These are phyloP conservation scores for Stereum hirsutum DNA, from an alignment of 1,284 basidiomycete species.

Conservation along the genomic window DNA sequence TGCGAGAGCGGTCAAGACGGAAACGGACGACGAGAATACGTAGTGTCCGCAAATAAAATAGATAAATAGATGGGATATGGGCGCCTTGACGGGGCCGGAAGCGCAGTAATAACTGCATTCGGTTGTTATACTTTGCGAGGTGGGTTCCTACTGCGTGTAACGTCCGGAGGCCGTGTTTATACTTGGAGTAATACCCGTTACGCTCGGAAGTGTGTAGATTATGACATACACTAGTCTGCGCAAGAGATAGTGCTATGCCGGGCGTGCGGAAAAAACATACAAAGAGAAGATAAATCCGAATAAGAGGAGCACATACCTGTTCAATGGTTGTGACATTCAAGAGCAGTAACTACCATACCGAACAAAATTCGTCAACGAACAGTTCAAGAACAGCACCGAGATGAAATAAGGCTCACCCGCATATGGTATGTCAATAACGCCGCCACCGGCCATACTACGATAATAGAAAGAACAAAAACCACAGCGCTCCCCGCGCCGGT, in stretches of 20 bases:
- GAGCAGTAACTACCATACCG: slow-evolving; percentile 68
- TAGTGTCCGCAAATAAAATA: no score
- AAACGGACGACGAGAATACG: no score
- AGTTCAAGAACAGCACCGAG: background rate
- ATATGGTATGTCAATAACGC: slow-evolving; percentile 80
- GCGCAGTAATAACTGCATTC: no score
- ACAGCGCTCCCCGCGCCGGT: slow-evolving; percentile 70
- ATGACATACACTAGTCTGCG: slow-evolving; percentile 1
- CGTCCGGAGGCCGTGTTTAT: no score
- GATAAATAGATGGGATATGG: no score
- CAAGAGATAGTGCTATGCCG: slow-evolving; percentile 6
- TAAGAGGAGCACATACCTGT: slow-evolving; percentile 47
- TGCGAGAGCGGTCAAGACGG: no score
- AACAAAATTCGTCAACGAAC: slow-evolving; percentile 3
- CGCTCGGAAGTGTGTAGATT: no score
- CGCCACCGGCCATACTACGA: slow-evolving; percentile 73
- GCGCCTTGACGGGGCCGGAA: no score
- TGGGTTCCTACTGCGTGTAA: no score
- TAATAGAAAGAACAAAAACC: slow-evolving; percentile 59
- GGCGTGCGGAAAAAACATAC: slow-evolving; percentile 5
- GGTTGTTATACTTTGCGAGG: no score
- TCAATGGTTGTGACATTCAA: slow-evolving; percentile 90
- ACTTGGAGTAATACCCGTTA: no score
- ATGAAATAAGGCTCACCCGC: slow-evolving; percentile 41
- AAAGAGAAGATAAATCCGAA: background rate